Base-by-base conservation (phyloP, 345 rosid genomes). In the Aquilaria malaccensis region DNA sequence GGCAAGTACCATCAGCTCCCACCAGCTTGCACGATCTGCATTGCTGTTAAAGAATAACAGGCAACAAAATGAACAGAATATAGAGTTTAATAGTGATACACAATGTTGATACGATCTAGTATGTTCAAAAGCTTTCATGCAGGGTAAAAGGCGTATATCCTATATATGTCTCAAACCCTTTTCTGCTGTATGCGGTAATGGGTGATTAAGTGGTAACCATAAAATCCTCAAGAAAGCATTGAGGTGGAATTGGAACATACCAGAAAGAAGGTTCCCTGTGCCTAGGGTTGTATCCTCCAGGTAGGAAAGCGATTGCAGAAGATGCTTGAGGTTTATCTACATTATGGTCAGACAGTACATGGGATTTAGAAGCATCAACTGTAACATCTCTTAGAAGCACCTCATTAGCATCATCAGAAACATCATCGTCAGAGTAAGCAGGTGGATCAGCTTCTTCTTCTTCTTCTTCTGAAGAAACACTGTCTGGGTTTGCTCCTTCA, bases 231-330 rank as follows among this genome's bases (percentile, higher is more conserved):
- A 59, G 29, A 33, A 11, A 29, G 33, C 30, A 59, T 43, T 22
- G 22, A 22, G 2, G 62, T 0, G 10, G 12, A 70, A 13, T 62
- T 30, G 56, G 51, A 30, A 15, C 4, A 41, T 81, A 90, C 99
- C 97, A 79, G 75, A 73, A 88, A 70, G 92, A 80, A 52, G 99
- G 99, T 60, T 90, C 99, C 74, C 97, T 81, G 75, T 83, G 99
- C n/a, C 86, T 83, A 13, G 99, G 97, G 73, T 88, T 71, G 47
- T 94, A 94, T 45, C 96, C 95, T 67, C 86, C 99, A 37, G 96
- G 95, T 65, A 87, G 78, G 67, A 63, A 75, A 60, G 78, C 59
- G 55, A 50, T 63, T 9, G 72, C 65, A 49, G 72, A 51, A 45
- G 76, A 72, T 43, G 51, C 64, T 45, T 64, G 72, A 65, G 70